A percentile compares a stretch with the other conserved stretches of the same genome.
These are phyloP conservation scores for Knufia petricola DNA, from an alignment of 2,329 filamentous ascomycete species.

Conservation along the genomic window DNA sequence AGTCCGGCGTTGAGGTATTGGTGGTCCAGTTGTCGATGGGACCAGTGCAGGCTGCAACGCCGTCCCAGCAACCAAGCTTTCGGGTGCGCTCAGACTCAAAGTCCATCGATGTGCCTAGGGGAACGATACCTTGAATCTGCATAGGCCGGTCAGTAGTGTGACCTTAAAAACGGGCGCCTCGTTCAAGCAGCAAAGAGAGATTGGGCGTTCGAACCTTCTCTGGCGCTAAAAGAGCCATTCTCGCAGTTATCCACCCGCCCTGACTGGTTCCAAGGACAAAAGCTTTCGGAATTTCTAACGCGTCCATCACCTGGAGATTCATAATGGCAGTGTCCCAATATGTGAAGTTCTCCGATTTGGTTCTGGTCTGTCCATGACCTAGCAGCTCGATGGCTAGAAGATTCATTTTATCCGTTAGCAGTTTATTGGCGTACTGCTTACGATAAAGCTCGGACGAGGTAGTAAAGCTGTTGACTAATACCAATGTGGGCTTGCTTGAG, in stretches of 20 bases:
- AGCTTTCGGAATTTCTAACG: constrained; percentile 20
- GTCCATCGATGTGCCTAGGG: constrained; percentile 45
- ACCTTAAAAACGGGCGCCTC: constrained; percentile 31
- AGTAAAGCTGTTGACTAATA: constrained; percentile 44
- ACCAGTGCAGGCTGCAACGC: constrained; percentile 26
- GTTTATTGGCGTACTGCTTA: constrained; percentile 30
- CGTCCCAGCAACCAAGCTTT: constrained; percentile 42
- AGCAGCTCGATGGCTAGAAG: constrained; percentile 46
- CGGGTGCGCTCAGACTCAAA: constrained; percentile 37
- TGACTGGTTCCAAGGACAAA: constrained; percentile 42
- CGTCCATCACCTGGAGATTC: constrained; percentile 27
- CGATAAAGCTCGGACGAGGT: constrained; percentile 39
- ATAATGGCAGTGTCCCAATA: constrained; percentile 49
- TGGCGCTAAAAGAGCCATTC: constrained; percentile 46
- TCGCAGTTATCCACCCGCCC: constrained; percentile 43
- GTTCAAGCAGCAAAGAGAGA: too few relatives aligned
- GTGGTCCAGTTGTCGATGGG: constrained; percentile 35
- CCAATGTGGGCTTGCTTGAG: constrained; percentile 41
- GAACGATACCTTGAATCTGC: constrained; percentile 44
- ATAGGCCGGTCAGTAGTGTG: constrained; percentile 16
- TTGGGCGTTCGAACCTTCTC: too few relatives aligned
- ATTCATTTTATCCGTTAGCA: constrained; percentile 35
- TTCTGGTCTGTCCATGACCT: constrained; percentile 41
- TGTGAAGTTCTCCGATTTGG: constrained; percentile 38
- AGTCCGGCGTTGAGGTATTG: constrained; percentile 31